A percentile compares a stretch with the other conserved stretches of the same genome.
phyloP scores from a whole-genome alignment of 2,329 filamentous ascomycete genomes.

The Rutstroemia sydowiana region DNA sequence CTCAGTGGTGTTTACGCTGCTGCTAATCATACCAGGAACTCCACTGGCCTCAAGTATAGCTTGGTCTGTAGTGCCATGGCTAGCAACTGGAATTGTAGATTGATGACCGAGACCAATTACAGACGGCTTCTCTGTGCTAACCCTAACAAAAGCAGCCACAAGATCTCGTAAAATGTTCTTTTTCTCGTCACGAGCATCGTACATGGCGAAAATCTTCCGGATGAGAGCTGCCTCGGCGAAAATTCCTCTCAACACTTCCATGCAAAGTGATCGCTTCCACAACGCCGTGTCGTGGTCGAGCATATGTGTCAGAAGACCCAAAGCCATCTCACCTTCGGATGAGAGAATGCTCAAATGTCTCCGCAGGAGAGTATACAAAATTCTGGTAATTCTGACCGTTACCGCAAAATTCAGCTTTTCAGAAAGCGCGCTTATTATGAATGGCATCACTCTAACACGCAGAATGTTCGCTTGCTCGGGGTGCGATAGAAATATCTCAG shows the following conservation, averaged over 20 bases:
- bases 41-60: slow-evolving; percentile 85
- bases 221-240: slow-evolving; percentile 76
- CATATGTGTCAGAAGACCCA: slow-evolving; percentile 75
- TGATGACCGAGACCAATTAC: slow-evolving; percentile 85
- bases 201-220: slow-evolving; percentile 71
- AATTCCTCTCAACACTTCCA: slow-evolving; percentile 83
- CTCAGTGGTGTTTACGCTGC: slow-evolving; percentile 59
- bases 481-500: slow-evolving; percentile 69
- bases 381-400: slow-evolving; percentile 73
- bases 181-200: slow-evolving; percentile 65
- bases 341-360: slow-evolving; percentile 69
- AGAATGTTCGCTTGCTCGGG: slow-evolving; percentile 75
- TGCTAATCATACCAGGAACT: slow-evolving; percentile 78
- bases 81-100: slow-evolving; percentile 69
- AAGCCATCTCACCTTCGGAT: slow-evolving; percentile 72
- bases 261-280: slow-evolving; percentile 85
- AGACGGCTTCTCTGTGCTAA: slow-evolving; percentile 83
- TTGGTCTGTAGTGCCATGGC: slow-evolving; percentile 61
- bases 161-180: slow-evolving; percentile 75
- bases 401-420: slow-evolving; percentile 74
- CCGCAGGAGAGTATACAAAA: slow-evolving; percentile 74
- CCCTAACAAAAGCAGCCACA: slow-evolving; percentile 80
- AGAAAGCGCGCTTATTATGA: slow-evolving; percentile 70
- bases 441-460: slow-evolving; percentile 70
- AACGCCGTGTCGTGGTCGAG: slow-evolving; percentile 75